Evolutionary conservation across 2,329 filamentous ascomycete genomes (phyloP).

Genomic region (Ustulina deusta): DNA sequence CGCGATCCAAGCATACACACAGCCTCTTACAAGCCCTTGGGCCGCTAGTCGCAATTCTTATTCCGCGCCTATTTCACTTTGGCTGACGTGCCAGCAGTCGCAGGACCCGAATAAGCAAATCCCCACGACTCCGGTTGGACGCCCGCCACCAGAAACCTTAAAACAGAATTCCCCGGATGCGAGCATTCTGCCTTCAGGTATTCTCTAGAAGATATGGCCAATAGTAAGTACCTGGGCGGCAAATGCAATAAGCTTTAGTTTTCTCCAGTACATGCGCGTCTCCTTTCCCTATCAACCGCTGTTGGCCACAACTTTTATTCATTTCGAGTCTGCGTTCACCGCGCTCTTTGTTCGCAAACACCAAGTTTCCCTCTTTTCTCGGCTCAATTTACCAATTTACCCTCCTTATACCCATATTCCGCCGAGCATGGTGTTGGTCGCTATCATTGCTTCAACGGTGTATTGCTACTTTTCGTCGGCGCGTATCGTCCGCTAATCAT

Average conservation of each 20-base stretch:
- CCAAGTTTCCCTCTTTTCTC: neutral
- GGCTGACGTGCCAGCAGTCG: slow-evolving; percentile 27
- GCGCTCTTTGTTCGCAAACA: slow-evolving; percentile 23
- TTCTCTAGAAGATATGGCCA: slow-evolving; percentile 26
- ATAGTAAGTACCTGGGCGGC: slow-evolving; percentile 29
- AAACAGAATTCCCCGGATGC: slow-evolving; percentile 26
- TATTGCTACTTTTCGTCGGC: slow-evolving; percentile 4
- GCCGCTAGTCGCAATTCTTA: slow-evolving; percentile 30
- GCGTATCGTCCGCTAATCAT: slow-evolving; percentile 46
- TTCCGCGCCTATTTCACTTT: slow-evolving; percentile 19
- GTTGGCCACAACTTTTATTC: neutral
- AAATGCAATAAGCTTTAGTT: slow-evolving; percentile 24
- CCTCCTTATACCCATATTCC: neutral
- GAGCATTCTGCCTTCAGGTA: slow-evolving; percentile 8
- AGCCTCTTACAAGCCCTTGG: slow-evolving; percentile 26
- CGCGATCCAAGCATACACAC: slow-evolving; percentile 23
- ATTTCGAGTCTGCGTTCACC: neutral
- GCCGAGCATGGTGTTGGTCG: slow-evolving; percentile 23
- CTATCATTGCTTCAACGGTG: slow-evolving; percentile 10
- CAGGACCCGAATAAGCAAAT: slow-evolving; percentile 22
- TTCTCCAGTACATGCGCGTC: slow-evolving; percentile 9
- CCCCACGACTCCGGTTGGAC: slow-evolving; percentile 29
- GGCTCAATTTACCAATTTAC: neutral
- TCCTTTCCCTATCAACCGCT: neutral
- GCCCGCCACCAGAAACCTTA: slow-evolving; percentile 19